phyloP scores from a whole-genome alignment of 163 green algal species.

The Scenedesmus sp. region DNA sequence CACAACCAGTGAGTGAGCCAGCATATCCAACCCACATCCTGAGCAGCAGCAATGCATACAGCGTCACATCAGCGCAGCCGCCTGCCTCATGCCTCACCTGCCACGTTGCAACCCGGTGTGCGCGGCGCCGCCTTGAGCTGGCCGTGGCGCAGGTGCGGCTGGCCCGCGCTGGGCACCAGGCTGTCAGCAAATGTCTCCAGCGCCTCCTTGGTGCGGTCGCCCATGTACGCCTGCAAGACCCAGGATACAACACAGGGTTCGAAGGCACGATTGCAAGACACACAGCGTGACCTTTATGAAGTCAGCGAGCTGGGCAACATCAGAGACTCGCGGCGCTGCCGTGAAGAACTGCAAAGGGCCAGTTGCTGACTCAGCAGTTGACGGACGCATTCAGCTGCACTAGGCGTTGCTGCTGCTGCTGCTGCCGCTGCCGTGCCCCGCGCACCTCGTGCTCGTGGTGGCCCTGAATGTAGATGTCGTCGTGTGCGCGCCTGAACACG shows the following conservation, averaged over 20 bases:
- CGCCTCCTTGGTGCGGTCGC: conserved; percentile 88
- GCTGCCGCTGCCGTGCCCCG: background rate
- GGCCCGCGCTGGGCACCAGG: conserved; percentile 80
- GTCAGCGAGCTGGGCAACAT: no score
- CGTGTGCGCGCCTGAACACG: conserved; percentile 89
- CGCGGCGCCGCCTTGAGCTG: conserved; percentile 55
- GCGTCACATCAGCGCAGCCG: background rate
- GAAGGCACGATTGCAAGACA: no score
- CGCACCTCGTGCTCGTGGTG: conserved; percentile 43
- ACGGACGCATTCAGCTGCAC: no score
- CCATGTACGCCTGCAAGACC: conserved; percentile 47
- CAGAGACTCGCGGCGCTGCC: no score
- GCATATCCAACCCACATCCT: no score
- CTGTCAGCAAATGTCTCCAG: conserved; percentile 86
- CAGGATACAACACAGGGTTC: background rate
- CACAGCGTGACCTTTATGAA: no score
- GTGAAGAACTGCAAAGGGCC: no score
- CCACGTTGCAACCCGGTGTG: conserved; percentile 75
- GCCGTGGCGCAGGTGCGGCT: conserved; percentile 77
- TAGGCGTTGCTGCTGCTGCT: background rate
- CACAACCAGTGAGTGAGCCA: background rate
- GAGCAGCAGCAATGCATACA: background rate
- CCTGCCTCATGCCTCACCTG: conserved; percentile 52
- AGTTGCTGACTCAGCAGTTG: no score
- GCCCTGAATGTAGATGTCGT: conserved; percentile 79